Evolutionary conservation across 2,329 filamentous ascomycete species (phyloP), one percentile per base, ranked within the genome.

Genomic region (Drechslerella dactyloides): DNA sequence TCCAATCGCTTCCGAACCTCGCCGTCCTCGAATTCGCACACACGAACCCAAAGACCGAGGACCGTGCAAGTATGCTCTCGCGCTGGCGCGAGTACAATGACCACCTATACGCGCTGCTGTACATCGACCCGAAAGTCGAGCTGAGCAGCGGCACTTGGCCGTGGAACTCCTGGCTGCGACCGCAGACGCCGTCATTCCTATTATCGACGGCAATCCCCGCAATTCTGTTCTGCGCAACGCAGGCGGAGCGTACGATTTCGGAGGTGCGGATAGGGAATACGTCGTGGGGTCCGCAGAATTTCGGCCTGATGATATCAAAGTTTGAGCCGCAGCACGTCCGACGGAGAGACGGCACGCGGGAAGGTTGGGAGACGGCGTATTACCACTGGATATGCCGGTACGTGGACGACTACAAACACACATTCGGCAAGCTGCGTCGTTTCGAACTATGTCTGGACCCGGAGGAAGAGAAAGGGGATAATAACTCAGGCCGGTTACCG

Each of bases 321-420:
- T 70, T 70, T 37, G 65, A 63, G 17, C 65, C 59, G 8, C 35
- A 55, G 27, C 65, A 70, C 40, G 46, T 27, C 4, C 37, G 58
- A 4, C 3, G 57, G 5, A 70, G 44, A 24, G 58, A 70, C 33
- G 65, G 58, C 1, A 55, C 11, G 21, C 33, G 42, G 13, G 53
- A 70, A 0, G 65, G 59, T 2, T 63, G 58, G 58, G 58, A 58
- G 13, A 54, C 40, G 10, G 33, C 65, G 19, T 63, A 63, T 27
- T 70, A 63, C 27, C 59, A 63, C 51, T 70, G 65, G 65, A 53
- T 70, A 17, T 63, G 65, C 40, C 44, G 59, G 17, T 63, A 70
- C 17, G 65, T 63, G 1, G 65, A 70, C 35, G 59, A 70, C 35
- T 70, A 63, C 37, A 63, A 63, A 44, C 30, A 58, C 15, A 70